These are phyloP conservation scores for Achaetomiella virescens DNA, from an alignment of 495 filamentous ascomycete species.

Conservation along the genomic window DNA sequence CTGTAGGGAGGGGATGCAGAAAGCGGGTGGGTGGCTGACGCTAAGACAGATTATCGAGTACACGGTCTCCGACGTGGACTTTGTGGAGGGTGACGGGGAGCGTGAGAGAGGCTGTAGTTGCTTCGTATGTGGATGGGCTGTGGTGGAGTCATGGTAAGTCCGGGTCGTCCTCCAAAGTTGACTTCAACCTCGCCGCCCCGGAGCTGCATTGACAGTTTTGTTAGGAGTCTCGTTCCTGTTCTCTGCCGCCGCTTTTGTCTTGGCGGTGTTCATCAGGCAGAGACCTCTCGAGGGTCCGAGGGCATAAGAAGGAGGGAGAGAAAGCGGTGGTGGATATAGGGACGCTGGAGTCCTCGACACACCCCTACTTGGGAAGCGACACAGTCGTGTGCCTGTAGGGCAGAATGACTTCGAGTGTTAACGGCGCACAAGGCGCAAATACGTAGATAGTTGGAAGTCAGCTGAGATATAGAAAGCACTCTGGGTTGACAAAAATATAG, in stretches of 20 bases:
- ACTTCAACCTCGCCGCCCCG: neutral
- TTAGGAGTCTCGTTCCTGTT: constrained; percentile 25
- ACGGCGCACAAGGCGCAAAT: too few species aligned
- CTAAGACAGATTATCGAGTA: constrained; percentile 30
- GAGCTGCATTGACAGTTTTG: neutral
- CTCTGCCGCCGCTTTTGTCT: constrained; percentile 14
- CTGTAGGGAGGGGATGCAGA: too few species aligned
- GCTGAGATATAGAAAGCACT: too few species aligned
- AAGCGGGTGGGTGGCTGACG: too few species aligned
- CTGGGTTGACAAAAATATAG: too few species aligned
- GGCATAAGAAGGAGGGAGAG: neutral
- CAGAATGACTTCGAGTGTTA: too few species aligned
- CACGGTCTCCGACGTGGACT: constrained; percentile 43
- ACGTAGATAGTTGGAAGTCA: too few species aligned
- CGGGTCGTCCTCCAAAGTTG: neutral
- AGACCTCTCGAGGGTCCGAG: constrained; percentile 11
- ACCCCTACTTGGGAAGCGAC: too few species aligned
- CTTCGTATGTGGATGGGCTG: constrained; percentile 34
- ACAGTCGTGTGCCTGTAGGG: too few species aligned
- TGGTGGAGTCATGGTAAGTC: constrained; percentile 34
- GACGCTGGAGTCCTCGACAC: too few species aligned
- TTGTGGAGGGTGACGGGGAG: constrained; percentile 40
- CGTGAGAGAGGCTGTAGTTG: constrained; percentile 26
- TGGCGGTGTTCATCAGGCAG: constrained; percentile 25
- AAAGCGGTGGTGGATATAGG: too few species aligned